phyloP scores from a whole-genome alignment of 495 filamentous ascomycete species.

The Aspergillus haitiensis region DNA sequence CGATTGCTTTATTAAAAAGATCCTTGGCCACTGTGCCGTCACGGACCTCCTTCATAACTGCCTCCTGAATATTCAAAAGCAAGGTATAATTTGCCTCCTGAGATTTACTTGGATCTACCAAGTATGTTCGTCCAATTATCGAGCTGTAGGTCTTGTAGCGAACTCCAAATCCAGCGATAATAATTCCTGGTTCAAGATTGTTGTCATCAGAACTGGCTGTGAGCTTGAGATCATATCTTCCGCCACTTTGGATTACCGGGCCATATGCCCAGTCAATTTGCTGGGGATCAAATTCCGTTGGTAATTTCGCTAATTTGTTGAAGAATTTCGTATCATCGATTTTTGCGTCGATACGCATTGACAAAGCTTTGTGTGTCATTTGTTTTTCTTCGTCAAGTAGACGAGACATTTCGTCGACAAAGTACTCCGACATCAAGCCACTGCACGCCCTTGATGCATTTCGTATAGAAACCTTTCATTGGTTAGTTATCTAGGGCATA shows the following conservation, averaged over 20 bases:
- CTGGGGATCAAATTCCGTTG: conserved; percentile 80
- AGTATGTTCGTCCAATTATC: conserved; percentile 84
- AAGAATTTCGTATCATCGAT: conserved; percentile 93
- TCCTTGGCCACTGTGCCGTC: conserved; percentile 88
- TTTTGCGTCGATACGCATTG: conserved; percentile 82
- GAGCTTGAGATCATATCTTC: conserved; percentile 86
- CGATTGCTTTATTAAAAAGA: conserved; percentile 83
- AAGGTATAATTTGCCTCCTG: conserved; percentile 94
- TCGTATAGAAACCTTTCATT: conserved; percentile 72
- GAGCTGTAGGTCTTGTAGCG: conserved; percentile 94
- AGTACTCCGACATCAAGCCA: conserved; percentile 88
- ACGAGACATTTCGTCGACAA: conserved; percentile 95
- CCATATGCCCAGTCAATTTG: conserved; percentile 93
- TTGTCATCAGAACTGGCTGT: conserved; percentile 72
- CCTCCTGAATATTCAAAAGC: conserved; percentile 80
- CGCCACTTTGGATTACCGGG: conserved; percentile 93
- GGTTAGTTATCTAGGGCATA: conserved; percentile 1
- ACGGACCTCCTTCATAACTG: conserved; percentile 82
- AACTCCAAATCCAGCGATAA: conserved; percentile 85
- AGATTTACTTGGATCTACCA: conserved; percentile 93
- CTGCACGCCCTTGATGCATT: conserved; percentile 91
- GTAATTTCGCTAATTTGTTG: conserved; percentile 76
- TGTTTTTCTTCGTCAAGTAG: conserved; percentile 95
- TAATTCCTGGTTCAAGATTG: conserved; percentile 89
- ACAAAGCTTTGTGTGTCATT: conserved; percentile 81